These are phyloP conservation scores for Linaria vulgaris DNA, from an alignment of 257 asterid species.

Conservation along the genomic window DNA sequence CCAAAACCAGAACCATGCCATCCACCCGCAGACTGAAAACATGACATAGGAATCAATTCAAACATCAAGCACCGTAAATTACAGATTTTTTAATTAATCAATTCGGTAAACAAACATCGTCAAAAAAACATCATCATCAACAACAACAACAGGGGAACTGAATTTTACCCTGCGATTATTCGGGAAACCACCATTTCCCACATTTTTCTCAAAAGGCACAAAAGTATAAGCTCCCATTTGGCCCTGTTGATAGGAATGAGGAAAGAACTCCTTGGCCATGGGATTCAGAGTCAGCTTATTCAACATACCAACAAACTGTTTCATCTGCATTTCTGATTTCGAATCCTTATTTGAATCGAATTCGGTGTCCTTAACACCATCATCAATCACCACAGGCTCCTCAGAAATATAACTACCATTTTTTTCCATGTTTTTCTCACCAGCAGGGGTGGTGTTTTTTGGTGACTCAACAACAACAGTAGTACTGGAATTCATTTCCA, in stretches of 20 bases:
- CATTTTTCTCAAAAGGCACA: constrained; percentile 41
- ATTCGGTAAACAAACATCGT: constrained; percentile 7
- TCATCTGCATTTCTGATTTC: constrained; percentile 63
- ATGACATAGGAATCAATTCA: constrained; percentile 22
- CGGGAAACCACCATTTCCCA: constrained; percentile 53
- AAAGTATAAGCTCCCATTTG: constrained; percentile 50
- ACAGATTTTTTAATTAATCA: constrained; percentile 8
- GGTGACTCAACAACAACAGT: constrained; percentile 48
- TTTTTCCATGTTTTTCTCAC: constrained; percentile 31
- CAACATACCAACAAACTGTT: constrained; percentile 67
- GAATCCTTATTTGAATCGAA: constrained; percentile 45
- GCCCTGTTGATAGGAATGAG: constrained; percentile 61
- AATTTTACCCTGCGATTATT: constrained; percentile 67
- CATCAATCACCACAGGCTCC: constrained; percentile 37
- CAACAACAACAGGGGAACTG: constrained; percentile 23
- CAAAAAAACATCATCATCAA: constrained; percentile 12
- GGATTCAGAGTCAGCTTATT: constrained; percentile 84
- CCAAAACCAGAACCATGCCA: constrained; percentile 15
- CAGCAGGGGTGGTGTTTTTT: constrained; percentile 26
- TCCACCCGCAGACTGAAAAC: not conserved
- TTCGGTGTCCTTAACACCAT: constrained; percentile 51
- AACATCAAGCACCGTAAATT: constrained; percentile 16
- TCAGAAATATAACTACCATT: constrained; percentile 37
- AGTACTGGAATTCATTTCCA: constrained; percentile 47
- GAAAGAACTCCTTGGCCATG: constrained; percentile 84